Evolutionary conservation across 2,329 filamentous ascomycete genomes (phyloP), one percentile per base, ranked within the genome.

Genomic region (Fusarium tricinctum): DNA sequence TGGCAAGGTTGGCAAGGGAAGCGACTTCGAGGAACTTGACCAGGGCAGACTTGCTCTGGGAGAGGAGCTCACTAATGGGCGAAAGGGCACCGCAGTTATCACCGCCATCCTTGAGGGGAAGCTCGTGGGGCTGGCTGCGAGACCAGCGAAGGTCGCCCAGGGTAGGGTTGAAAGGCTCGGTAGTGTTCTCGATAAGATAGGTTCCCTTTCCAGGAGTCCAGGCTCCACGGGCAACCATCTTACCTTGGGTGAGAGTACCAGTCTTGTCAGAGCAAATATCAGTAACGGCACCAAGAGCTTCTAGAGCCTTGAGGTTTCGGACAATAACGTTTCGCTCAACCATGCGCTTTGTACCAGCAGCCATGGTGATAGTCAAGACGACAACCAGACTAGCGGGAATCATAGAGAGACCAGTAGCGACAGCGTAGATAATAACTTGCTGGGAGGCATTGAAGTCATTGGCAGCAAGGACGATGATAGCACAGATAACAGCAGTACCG

Each of bases 391-490:
- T 82, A n/a, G 83, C 84, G 0, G 79, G 84, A 66, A 86, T 85
- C 78, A 86, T 84, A 10, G 81, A 83, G 15, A 86, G 75, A 63
- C 80, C 81, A 22, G 82, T 81, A 15, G 79, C 81, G 23, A 83
- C 81, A n/a, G 80, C 81, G 61, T 82, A 83, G 60, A 83, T 90
- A 68, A 91, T 88, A 63, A 91, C 88, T 68, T 90, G 87, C 28
- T 83, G 81, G 32, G 82, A 78, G 35, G 78, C 76, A n/a, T 81
- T 77, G 75, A 88, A 89, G 2, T 83, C 71, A 77, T 91, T 92
- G 54, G 89, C 87, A 8, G 82, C 89, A 45, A 91, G 84, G 39
- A 92, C 89, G 70, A 92, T 88, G 68, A 92, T 86, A 10, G 89
- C 89, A 64, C 89, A 90, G 26, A 92, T 72, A 14, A 92, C 85